Conservation (phyloP, 2,329 filamentous ascomycete species). For the Cylindrodendrum hubeiense region DNA sequence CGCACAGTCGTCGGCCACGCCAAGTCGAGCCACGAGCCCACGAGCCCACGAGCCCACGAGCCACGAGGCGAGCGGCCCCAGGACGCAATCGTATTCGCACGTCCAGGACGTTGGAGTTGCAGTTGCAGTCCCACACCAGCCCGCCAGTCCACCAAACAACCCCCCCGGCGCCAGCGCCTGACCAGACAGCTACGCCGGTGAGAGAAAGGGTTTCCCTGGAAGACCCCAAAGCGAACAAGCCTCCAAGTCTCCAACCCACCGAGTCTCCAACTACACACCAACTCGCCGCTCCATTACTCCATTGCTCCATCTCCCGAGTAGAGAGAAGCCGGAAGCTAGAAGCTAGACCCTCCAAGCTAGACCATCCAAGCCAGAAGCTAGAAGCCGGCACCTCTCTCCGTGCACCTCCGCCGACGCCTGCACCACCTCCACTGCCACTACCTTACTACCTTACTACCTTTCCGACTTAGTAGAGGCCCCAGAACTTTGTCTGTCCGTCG, state of each 20-base stretch:
- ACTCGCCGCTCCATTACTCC: background rate
- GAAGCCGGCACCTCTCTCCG: background rate
- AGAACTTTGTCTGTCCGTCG: conserved; percentile 45
- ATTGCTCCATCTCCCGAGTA: background rate
- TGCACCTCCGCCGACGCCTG: background rate
- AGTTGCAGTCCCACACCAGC: background rate
- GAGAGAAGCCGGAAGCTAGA: background rate
- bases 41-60: too few relatives aligned
- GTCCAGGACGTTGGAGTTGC: too few relatives aligned
- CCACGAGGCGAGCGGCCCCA: too few relatives aligned
- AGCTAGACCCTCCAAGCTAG: background rate
- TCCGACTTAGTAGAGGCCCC: conserved; percentile 21
- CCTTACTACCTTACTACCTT: background rate
- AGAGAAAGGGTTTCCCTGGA: background rate
- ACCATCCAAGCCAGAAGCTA: background rate
- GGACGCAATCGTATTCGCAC: background rate
- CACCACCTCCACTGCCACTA: background rate
- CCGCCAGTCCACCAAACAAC: too few relatives aligned
- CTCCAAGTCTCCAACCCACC: background rate
- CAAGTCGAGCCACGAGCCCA: background rate
- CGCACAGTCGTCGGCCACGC: background rate
- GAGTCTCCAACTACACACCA: background rate
- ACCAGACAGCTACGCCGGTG: background rate
- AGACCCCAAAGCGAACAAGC: background rate
- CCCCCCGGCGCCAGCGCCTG: background rate